phyloP scores from a whole-genome alignment of 345 rosid genomes.

The Isatis tinctoria region DNA sequence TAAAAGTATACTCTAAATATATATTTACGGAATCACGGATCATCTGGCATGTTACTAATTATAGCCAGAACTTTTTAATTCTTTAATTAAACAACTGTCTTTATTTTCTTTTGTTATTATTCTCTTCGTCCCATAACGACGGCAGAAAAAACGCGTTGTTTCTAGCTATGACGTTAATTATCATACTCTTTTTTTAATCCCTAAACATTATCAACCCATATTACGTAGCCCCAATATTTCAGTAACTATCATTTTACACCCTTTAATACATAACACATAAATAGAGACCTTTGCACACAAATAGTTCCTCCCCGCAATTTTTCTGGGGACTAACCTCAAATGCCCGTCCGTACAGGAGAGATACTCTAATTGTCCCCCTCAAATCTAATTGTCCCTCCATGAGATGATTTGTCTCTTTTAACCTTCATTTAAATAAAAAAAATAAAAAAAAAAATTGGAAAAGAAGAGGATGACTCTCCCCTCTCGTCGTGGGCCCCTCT shows the following conservation, averaged over 20 bases:
- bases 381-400: too few species aligned
- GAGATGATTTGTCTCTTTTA: too few species aligned
- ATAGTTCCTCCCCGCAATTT: neutral
- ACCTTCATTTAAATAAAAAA: too few species aligned
- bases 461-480: too few species aligned
- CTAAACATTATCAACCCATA: neutral
- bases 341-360: too few species aligned
- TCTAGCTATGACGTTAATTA: neutral
- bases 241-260: neutral
- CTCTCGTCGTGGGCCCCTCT: too few species aligned
- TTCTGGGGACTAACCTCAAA: too few species aligned
- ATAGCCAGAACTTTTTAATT: neutral
- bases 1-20: neutral
- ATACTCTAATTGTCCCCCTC: too few species aligned
- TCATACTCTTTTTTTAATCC: neutral
- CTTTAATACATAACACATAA: neutral
- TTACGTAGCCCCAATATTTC: neutral
- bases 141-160: slow-evolving; percentile 6
- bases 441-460: too few species aligned
- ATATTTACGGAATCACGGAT: neutral
- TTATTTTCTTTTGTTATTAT: neutral
- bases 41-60: neutral
- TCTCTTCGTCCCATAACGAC: slow-evolving; percentile 7
- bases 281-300: slow-evolving; percentile 9
- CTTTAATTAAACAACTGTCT: slow-evolving; percentile 16